These are phyloP conservation scores for Paraphaeosphaeria minitans DNA, from an alignment of 2,329 filamentous ascomycete genomes.

Conservation along the genomic window DNA sequence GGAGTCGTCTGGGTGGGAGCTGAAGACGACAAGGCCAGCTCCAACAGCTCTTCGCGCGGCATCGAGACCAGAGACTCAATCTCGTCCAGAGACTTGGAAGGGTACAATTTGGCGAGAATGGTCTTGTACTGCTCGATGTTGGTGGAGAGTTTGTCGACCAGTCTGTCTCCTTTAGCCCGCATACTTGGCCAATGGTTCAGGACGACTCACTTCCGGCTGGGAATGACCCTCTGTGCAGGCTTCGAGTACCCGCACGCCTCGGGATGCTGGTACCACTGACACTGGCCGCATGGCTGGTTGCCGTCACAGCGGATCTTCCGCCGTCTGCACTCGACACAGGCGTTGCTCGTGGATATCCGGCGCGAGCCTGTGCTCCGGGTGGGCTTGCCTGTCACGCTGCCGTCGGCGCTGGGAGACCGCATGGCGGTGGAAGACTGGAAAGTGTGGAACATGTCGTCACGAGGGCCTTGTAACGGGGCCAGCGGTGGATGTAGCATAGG, in stretches of 20 bases:
- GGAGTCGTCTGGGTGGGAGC: constrained; percentile 39
- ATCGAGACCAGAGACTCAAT: constrained; percentile 48
- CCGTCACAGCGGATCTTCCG: constrained; percentile 86
- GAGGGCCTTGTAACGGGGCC: constrained; percentile 2
- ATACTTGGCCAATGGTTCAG: constrained; percentile 51
- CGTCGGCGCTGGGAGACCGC: constrained; percentile 40
- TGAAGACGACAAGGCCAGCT: constrained; percentile 51
- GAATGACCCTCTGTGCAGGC: constrained; percentile 75
- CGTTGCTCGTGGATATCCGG: constrained; percentile 59
- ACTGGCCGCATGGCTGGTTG: constrained; percentile 80
- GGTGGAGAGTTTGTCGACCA: constrained; percentile 58
- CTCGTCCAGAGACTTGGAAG: constrained; percentile 39
- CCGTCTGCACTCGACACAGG: constrained; percentile 77
- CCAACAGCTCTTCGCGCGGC: constrained; percentile 52
- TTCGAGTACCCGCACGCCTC: constrained; percentile 83
- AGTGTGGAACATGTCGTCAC: constrained; percentile 51
- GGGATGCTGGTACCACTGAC: constrained; percentile 78
- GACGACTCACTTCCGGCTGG: constrained; percentile 72
- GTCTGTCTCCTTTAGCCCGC: constrained; percentile 66
- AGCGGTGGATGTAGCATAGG: constrained; percentile 11
- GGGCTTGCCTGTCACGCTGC: constrained; percentile 41
- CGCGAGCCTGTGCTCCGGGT: constrained; percentile 46
- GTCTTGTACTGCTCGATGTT: constrained; percentile 55
- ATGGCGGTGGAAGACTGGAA: constrained; percentile 48
- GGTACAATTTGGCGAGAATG: constrained; percentile 52